Percentiles rank a stretch among this genome's conserved stretches.
phyloP scores from a whole-genome alignment of 257 asterid genomes.

The Fraxinus excelsior region DNA sequence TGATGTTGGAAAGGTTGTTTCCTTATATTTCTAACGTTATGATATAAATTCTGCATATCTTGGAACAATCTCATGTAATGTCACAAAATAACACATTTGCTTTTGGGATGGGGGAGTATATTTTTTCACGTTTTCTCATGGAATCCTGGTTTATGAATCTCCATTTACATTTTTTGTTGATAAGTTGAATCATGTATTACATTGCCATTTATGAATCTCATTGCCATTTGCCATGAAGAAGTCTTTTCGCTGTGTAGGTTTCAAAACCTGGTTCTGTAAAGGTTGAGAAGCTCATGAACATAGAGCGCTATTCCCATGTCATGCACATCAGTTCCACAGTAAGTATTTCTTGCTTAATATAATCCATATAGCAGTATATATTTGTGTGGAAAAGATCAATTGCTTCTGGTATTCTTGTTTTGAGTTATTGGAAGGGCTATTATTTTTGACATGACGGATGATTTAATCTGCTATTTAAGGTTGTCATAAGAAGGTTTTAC shows the following conservation, averaged over 20 bases:
- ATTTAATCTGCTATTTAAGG: constrained; percentile 6
- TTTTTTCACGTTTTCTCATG: neutral
- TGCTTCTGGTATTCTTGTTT: constrained; percentile 8
- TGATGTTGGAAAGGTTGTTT: constrained; percentile 92
- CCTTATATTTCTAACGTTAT: constrained; percentile 5
- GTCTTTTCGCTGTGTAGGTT: constrained; percentile 56
- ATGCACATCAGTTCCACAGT: constrained; percentile 99
- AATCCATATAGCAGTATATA: constrained; percentile 12
- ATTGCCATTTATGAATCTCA: neutral
- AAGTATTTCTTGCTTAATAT: constrained; percentile 33
- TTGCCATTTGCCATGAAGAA: constrained; percentile 13
- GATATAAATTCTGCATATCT: neutral
- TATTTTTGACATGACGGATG: neutral
- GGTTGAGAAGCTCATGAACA: constrained; percentile 89
- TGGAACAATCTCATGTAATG: neutral
- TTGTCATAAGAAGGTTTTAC: neutral
- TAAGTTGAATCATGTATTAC: neutral
- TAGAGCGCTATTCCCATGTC: constrained; percentile 99
- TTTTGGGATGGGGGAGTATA: neutral
- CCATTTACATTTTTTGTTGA: neutral
- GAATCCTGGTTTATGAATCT: neutral
- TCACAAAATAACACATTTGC: neutral
- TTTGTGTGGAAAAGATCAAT: constrained; percentile 1
- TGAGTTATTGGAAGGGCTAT: constrained; percentile 8
- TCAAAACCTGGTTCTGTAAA: constrained; percentile 91